Percentiles rank a stretch among this genome's conserved stretches.
These are phyloP conservation scores for Pilobolus umbonatus DNA, from an alignment of 192 early-diverging fungal genomes.

Conservation along the genomic window DNA sequence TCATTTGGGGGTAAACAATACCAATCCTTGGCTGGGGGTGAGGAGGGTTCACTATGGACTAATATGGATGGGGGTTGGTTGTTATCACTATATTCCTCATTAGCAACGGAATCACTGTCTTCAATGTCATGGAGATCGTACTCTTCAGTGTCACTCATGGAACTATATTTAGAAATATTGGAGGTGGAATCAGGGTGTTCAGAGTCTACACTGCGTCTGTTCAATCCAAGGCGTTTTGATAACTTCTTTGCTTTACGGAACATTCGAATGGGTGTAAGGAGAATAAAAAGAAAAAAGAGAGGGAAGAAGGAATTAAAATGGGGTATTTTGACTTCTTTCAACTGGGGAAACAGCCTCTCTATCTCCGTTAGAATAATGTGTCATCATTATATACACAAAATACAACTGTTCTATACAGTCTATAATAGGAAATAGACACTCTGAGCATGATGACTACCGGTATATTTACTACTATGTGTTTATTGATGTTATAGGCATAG, in stretches of 20 bases:
- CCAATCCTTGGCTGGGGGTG: neutral
- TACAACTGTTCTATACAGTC: no score
- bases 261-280: no score
- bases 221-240: constrained; percentile 3
- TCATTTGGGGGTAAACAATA: neutral
- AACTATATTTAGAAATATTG: neutral
- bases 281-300: no score
- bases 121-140: neutral
- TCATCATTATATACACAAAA: no score
- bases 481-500: no score
- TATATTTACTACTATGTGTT: no score
- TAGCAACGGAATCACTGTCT: neutral
- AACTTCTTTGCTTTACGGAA: constrained; percentile 5
- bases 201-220: neutral
- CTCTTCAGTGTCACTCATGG: neutral
- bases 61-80: neutral
- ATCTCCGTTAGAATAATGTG: no score
- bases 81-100: neutral
- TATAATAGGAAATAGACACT: no score
- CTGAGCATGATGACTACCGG: no score
- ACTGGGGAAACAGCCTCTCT: no score
- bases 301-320: no score
- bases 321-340: no score
- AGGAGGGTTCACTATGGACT: neutral
- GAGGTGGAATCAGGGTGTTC: neutral